Base-by-base conservation (phyloP, 208 protist genomes). In the Lotmaria passim region DNA sequence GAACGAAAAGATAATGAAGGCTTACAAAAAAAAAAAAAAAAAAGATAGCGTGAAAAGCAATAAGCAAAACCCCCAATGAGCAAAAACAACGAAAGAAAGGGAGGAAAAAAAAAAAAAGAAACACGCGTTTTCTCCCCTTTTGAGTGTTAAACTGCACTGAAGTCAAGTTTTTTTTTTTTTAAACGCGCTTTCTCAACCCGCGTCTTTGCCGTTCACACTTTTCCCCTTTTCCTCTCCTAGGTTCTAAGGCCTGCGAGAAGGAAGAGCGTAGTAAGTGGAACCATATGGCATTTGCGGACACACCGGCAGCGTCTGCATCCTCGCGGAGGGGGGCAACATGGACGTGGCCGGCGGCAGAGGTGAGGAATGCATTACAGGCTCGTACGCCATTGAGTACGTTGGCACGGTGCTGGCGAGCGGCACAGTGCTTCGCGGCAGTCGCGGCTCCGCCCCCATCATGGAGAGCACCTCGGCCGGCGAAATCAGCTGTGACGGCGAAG, bases 21-120 rank as follows among this genome's bases (percentile, higher is more conserved):
- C 7, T 43, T 43, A 56, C 51, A 56, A 56, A 31, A 41, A 59
- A 21, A 23, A 30, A 52, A 30, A 30, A 52, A 52, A 30, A 52
- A 52, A 31, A 14, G 21, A 24, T 31, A 64, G n/a, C 34, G 41
- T 14, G n/a, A 64, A 31, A 52, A 64, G 6, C 11, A 44, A 48
- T 30, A 46, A 39, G 7, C 15, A 15, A 39, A 4, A 60, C 3
- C 6, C 12, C 15, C 19, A 5, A 39, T 15, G 34, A 36, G 41
- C 2, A 41, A 23, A 31, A 52, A 52, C 6, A 52, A 52, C 7
- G 47, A 30, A 23, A 52, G 24, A 52, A 23, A 52, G 24, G 17
- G 44, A 48, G 21, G 44, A 48, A 19, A 11, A n/a, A 48, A 48
- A 48, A 48, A 48, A n/a, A n/a, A n/a, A n/a, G n/a, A n/a, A n/a